Base-by-base conservation (phyloP, 2,329 filamentous ascomycete genomes). In the Penicillium psychrosexuale region DNA sequence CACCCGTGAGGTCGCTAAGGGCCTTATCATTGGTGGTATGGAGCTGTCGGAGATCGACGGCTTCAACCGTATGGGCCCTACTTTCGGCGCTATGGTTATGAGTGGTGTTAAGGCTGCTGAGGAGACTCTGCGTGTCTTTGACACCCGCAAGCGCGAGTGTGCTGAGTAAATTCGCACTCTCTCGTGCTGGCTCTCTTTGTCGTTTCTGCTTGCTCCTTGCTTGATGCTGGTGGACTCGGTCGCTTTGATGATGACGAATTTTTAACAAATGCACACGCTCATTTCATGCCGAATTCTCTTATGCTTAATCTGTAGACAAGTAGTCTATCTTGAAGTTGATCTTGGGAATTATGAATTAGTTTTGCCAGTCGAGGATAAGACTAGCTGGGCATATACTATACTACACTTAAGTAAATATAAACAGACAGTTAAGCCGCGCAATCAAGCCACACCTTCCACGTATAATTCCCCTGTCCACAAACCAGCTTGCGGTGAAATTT, bases 1-100 rank as follows among this genome's bases (percentile, higher is more conserved):
- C 63, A 96, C 91, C 7, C 86, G 91, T 58, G 91, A 96, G 80
- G 83, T 97, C 57, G 85, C 91, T 13, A 90, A 90, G 6, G 91
- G 92, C 28, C 79, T 97, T 61, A 91, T 96, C 66, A 88, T 95
- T n/a, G 92, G 91, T 50, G 92, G 91, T 37, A 97, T 97, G 91
- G 91, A 96, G 75, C 79, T 96, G 63, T 90, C 86, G 56, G 91
- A 96, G 76, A 86, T 96, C 31, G 91, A 96, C 68, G 91, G 91
- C 17, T 90, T 90, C 59, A 95, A 95, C 78, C 84, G 91, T 50
- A 96, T 96, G 91, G 92, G 84, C 2, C 89, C 89, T 37, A 93
- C 90, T 1, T 94, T 94, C 71, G 90, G 90, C 53, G 91, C 91
- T 49, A 96, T 96, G 91, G 90, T 84, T 19, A 81, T 96, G 37